phyloP scores from a whole-genome alignment of 768 basidiomycete genomes.

The Sporobolomyces phaffii region DNA sequence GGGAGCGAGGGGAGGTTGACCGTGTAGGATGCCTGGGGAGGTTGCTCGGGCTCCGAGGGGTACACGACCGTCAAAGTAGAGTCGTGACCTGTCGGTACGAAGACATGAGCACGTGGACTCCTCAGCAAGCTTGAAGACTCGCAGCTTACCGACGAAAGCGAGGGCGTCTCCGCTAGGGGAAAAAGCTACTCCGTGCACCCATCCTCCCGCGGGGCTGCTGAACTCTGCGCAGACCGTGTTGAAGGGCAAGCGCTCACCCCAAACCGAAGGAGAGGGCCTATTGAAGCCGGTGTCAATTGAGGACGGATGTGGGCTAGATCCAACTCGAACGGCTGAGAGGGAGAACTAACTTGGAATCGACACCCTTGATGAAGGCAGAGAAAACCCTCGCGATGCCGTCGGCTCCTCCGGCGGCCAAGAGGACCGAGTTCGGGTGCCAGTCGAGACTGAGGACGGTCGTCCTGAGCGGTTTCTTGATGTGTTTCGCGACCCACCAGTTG shows the following conservation, averaged over 20 bases:
- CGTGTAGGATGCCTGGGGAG: conserved; percentile 55
- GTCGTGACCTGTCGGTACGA: conserved; percentile 73
- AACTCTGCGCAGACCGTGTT: conserved; percentile 97
- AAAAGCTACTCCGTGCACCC: conserved; percentile 94
- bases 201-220: conserved; percentile 78
- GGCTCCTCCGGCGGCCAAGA: conserved; percentile 92
- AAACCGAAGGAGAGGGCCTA: conserved; percentile 80
- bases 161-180: conserved; percentile 92
- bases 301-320: not conserved
- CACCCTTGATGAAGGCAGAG: conserved; percentile 97
- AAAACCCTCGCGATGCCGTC: conserved; percentile 97
- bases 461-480: conserved; percentile 92
- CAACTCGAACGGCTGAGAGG: too few relatives aligned
- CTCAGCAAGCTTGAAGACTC: too few relatives aligned
- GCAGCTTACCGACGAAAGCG: conserved; percentile 78
- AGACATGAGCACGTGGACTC: not conserved
- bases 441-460: conserved; percentile 90
- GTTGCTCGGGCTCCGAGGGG: conserved; percentile 58
- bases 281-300: not conserved
- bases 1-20: conserved; percentile 75
- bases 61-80: conserved; percentile 89
- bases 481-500: conserved; percentile 98
- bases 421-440: conserved; percentile 98
- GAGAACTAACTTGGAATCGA: conserved; percentile 70
- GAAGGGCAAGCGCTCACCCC: conserved; percentile 98